Percentiles rank a stretch among this genome's conserved stretches.
phyloP scores from a whole-genome alignment of 768 basidiomycete genomes.

The Podaxis sp. region DNA sequence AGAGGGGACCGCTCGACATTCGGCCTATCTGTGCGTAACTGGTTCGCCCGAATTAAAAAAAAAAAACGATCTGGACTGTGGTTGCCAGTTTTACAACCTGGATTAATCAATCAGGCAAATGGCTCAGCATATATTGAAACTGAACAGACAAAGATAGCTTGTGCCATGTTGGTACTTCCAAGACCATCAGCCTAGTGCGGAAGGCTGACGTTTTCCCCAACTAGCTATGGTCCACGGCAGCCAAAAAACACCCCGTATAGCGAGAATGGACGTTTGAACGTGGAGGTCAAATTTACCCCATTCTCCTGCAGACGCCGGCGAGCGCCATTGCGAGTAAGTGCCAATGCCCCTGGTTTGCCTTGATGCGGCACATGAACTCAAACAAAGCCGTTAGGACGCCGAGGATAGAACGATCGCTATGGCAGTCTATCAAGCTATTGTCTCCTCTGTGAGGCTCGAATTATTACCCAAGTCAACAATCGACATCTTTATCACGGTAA shows the following conservation, averaged over 20 bases:
- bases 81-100: conserved; percentile 77
- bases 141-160: conserved; percentile 88
- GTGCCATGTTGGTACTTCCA: conserved; percentile 75
- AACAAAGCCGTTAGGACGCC: conserved; percentile 64
- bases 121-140: conserved; percentile 98
- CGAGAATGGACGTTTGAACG: conserved; percentile 86
- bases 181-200: background rate
- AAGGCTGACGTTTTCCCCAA: conserved; percentile 14
- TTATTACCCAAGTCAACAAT: conserved; percentile 92
- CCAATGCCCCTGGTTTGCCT: conserved; percentile 2
- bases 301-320: conserved; percentile 80
- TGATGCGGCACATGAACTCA: conserved; percentile 18
- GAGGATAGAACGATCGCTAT: conserved; percentile 86
- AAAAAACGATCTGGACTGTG: conserved; percentile 12
- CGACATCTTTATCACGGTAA: conserved; percentile 86
- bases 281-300: conserved; percentile 96
- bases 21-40: conserved; percentile 77
- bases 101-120: conserved; percentile 89
- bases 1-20: conserved; percentile 60
- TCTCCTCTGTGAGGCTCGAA: conserved; percentile 83
- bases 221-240: conserved; percentile 82
- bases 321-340: conserved; percentile 81
- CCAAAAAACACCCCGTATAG: conserved; percentile 78
- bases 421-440: conserved; percentile 82
- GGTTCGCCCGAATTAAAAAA: background rate